Evolutionary conservation across 495 filamentous ascomycete species (phyloP).

Genomic region (Trichoderma parareesei): DNA sequence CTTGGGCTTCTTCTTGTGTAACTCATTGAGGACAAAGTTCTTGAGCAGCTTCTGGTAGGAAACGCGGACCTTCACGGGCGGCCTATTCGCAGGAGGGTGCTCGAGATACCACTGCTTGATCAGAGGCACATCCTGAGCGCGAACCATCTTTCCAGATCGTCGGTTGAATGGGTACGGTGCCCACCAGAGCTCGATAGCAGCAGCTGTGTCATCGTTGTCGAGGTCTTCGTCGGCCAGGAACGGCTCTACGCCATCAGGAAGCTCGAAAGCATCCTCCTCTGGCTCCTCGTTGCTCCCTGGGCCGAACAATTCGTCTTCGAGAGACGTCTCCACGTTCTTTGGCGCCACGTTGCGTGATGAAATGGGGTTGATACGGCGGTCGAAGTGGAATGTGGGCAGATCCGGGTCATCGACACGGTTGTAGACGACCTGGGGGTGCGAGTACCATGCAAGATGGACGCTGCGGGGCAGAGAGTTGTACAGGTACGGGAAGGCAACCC

Average conservation of each 20-base stretch:
- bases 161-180: conserved; percentile 95
- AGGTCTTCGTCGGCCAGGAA: conserved; percentile 88
- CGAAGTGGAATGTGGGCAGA: conserved; percentile 95
- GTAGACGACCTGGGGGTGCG: conserved; percentile 87
- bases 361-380: conserved; percentile 94
- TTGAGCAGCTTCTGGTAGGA: conserved; percentile 99
- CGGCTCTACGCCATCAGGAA: conserved; percentile 73
- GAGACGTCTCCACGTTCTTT: conserved; percentile 86
- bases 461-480: conserved; percentile 96
- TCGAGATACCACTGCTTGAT: conserved; percentile 99
- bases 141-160: conserved; percentile 93
- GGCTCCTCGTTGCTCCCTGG: conserved; percentile 71
- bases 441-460: conserved; percentile 89
- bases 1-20: conserved; percentile 92
- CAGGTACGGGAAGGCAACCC: conserved; percentile 86
- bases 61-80: conserved; percentile 97
- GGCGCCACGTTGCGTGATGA: conserved; percentile 90
- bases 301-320: conserved; percentile 95
- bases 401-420: conserved; percentile 80
- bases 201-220: conserved; percentile 81
- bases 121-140: conserved; percentile 92
- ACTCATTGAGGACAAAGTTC: conserved; percentile 90
- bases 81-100: conserved; percentile 68
- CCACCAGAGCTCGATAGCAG: conserved; percentile 96
- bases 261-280: conserved; percentile 67